Evolutionary conservation across 1,284 basidiomycete species (phyloP).

Genomic region (Sporisorium exsertum): DNA sequence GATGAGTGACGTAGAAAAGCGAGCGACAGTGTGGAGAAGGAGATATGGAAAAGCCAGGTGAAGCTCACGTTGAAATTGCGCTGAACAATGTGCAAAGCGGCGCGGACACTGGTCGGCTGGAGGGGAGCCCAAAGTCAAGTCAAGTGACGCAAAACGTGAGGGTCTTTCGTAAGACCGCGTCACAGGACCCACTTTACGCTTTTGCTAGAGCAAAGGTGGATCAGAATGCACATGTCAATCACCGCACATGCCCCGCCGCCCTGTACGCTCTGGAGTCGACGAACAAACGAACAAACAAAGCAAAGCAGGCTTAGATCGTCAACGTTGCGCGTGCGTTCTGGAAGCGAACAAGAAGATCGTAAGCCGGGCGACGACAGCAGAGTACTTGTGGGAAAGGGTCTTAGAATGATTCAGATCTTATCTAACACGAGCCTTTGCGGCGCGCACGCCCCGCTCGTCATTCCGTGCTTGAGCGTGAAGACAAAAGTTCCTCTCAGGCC

Average conservation of each 20-base stretch:
- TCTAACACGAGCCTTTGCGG: conserved; percentile 23
- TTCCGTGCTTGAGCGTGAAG: neutral
- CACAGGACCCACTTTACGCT: conserved; percentile 5
- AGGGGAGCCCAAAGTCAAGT: neutral
- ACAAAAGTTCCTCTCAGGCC: neutral
- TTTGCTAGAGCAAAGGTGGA: conserved; percentile 14
- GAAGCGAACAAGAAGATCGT: neutral
- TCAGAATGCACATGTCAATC: conserved; percentile 35
- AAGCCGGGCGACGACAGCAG: neutral
- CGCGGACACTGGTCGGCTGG: neutral
- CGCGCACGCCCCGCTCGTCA: neutral
- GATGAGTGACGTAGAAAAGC: neutral
- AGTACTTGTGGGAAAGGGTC: neutral
- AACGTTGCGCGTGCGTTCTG: neutral
- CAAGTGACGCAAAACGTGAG: neutral
- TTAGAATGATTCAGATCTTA: conserved; percentile 40
- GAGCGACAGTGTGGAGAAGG: neutral
- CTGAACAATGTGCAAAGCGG: no score
- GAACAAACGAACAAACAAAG: neutral
- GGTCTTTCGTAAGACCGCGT: conserved; percentile 8
- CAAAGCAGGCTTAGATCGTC: neutral
- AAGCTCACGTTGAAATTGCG: neutral
- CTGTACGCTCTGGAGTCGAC: no score
- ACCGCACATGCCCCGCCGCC: neutral
- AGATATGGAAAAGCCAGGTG: neutral